Conservation (phyloP, 352 stramenopile genomes). For the Thraustochytrium sp. region DNA sequence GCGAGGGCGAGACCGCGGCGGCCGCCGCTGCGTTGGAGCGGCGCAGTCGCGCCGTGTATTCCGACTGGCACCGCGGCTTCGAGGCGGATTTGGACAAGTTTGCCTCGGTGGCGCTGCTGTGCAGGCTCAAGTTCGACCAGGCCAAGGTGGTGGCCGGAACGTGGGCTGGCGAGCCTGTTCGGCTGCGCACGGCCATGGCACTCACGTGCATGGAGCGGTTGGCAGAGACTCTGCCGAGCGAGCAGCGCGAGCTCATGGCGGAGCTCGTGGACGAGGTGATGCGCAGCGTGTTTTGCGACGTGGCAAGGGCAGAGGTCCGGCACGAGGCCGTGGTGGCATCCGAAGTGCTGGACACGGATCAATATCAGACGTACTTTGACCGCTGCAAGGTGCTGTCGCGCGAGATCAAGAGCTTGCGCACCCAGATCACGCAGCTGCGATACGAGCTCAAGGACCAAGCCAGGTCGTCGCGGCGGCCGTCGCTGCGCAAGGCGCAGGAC, state of each 20-base stretch:
- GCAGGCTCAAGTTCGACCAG: constrained; percentile 24
- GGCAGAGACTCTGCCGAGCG: background rate
- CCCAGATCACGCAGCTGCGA: background rate
- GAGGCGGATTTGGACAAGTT: background rate
- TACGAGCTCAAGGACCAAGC: background rate
- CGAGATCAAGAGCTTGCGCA: background rate
- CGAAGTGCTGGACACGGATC: background rate
- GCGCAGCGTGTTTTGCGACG: constrained; percentile 4
- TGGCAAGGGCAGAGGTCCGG: background rate
- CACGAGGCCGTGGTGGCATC: background rate
- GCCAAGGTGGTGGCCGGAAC: background rate
- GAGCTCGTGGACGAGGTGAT: background rate
- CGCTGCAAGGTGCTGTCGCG: background rate
- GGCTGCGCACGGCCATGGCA: background rate
- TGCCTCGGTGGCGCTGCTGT: background rate
- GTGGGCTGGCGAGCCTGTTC: background rate
- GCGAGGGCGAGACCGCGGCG: too few relatives aligned
- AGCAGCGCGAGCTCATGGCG: background rate
- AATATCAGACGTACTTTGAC: background rate
- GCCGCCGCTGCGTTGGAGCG: too few relatives aligned
- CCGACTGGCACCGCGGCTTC: background rate
- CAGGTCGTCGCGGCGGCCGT: background rate
- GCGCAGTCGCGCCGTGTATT: too few relatives aligned
- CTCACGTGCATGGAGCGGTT: constrained; percentile 2
- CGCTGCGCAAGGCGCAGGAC: too few relatives aligned